Base-by-base conservation (phyloP, 2,329 filamentous ascomycete species). In the Cordyceps pruinosa region DNA sequence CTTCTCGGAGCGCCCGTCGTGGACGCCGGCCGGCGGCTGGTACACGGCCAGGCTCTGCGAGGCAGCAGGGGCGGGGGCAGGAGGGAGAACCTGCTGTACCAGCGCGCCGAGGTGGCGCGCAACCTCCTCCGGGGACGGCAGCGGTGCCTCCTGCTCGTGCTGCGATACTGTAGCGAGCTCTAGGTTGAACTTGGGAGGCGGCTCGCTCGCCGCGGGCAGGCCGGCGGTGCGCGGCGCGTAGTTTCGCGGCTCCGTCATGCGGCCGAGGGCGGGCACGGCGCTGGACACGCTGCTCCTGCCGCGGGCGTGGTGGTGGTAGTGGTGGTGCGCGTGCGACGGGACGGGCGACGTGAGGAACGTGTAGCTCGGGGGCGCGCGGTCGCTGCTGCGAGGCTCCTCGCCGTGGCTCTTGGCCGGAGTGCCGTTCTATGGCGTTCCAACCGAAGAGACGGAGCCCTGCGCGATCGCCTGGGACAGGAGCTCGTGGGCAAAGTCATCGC, bases 231-330 rank as follows among this genome's bases (percentile, higher is more conserved):
- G 68, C 4, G 74, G 73, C 1, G 72, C 71, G 59, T 74, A 75
- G 63, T 72, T 74, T 56, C 72, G 71, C 2, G 75, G 74, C 63
- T 76, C 75, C 0, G 72, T 74, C 49, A 70, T 65, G 35, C 61
- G 62, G 4, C 65, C 63, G 21, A 60, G 32, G 4, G 42, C 28
- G 5, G 54, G 25, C 28, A 46, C 47, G 9, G 58, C 23, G 25
- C 59, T 61, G 34, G 47, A 45, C 26, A 56, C 45, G 42, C 25
- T 34, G 28, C 50, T 47, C 8, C 9, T 53, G 5, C 32, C 48
- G 7, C 44, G 42, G 19, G 17, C n/a, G n/a, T 47, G 48, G 32
- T 58, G 30, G 32, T 3, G 12, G 5, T 4, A n/a, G n/a, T 19
- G 37, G 2, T 17, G 21, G 6, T n/a, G n/a, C n/a, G n/a, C n/a